Evolutionary conservation across 148 eudicot genomes (phyloP).

Genomic region (Camellia lanceoleosa): DNA sequence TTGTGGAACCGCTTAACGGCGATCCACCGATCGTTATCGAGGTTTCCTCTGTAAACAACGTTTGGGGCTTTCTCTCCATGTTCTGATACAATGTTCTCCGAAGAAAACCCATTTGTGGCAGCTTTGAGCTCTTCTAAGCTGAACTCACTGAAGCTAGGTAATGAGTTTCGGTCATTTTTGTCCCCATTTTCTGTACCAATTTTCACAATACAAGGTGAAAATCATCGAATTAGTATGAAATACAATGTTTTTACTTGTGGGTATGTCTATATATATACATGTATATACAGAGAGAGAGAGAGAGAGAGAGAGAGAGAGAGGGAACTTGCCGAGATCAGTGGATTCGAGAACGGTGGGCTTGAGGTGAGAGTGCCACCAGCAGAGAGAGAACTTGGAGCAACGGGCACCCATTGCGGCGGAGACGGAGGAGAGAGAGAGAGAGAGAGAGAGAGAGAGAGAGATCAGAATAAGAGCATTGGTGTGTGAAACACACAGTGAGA

Average conservation of each 20-base stretch:
- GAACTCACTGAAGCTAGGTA: slow-evolving; percentile 47
- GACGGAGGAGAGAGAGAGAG: not conserved
- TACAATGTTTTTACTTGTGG: no score
- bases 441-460: not conserved
- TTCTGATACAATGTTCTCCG: slow-evolving; percentile 58
- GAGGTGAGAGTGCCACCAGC: slow-evolving; percentile 59
- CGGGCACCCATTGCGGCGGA: slow-evolving; percentile 44
- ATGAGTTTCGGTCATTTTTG: slow-evolving; percentile 26
- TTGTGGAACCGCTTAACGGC: slow-evolving; percentile 64
- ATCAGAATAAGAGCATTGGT: not conserved
- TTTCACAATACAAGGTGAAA: not conserved
- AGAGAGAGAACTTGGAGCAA: slow-evolving; percentile 58
- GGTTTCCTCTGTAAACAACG: slow-evolving; percentile 52
- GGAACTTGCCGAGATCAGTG: slow-evolving; percentile 39
- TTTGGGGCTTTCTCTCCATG: slow-evolving; percentile 72
- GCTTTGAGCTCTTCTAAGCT: slow-evolving; percentile 52
- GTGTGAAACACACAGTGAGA: not conserved
- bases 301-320: no score
- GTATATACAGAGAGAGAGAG: no score
- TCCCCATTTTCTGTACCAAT: slow-evolving; percentile 36
- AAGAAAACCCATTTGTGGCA: slow-evolving; percentile 46
- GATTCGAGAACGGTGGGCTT: slow-evolving; percentile 51
- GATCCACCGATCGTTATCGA: slow-evolving; percentile 31
- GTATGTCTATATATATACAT: not conserved
- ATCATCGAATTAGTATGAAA: slow-evolving; percentile 5